Base-by-base conservation (phyloP, 352 stramenopile species). In the Pythium aquatile region DNA sequence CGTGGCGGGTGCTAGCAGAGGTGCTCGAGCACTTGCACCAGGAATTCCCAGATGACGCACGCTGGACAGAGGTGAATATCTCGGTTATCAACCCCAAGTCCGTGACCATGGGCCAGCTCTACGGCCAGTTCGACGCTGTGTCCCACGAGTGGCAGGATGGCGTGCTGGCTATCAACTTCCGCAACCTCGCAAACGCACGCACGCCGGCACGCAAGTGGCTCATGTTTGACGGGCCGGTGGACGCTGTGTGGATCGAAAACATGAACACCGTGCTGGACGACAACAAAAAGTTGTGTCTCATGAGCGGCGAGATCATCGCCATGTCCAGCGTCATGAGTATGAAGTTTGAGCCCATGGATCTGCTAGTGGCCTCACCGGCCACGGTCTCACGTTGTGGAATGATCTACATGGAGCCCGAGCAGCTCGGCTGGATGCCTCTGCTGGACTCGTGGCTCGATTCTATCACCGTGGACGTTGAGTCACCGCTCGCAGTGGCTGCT, bases 171-270 rank as follows among this genome's bases (percentile, higher is more conserved):
- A 97, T 98, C 63, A 94, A 95, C 63, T 98, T 98, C 64, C 77
- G 90, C 26, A 87, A 85, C 56, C 62, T 91, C 35, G 90, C 77
- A 42, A 97, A 85, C 66, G 89, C 87, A 8, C 74, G 81, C 3
- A 90, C 83, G 0, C 78, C 78, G 0, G 85, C 88, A 28, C 78
- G 90, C 35, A 97, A 98, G 66, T 98, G 94, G 94, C 72, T 98
- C 7, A 75, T 98, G 73, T 98, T 98, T 57, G 93, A 98, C 65
- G 93, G 93, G 0, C 93, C 93, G 0, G 93, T 98, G 13, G 93
- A 98, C 66, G 92, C 93, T 0, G 92, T 98, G 29, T 98, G 93
- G 93, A 98, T 98, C 65, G 93, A 98, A 55, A 98, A 98, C 73
- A 98, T 98, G 92, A 98, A 98, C 74, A 98, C 92, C 1, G 92